Evolutionary conservation across 768 basidiomycete genomes (phyloP).

Genomic region (Panellus pusillus): DNA sequence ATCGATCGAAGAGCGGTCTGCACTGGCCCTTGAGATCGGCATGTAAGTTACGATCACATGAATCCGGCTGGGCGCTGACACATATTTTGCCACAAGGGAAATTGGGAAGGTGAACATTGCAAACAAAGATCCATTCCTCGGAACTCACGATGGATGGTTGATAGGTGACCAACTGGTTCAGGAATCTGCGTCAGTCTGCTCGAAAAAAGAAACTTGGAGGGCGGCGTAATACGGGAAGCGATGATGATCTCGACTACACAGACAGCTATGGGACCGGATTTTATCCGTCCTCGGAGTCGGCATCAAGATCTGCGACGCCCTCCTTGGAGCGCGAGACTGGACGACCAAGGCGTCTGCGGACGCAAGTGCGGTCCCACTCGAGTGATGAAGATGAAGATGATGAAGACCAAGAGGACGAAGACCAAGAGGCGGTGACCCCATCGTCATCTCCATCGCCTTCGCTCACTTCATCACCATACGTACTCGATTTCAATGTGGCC

Average conservation of each 20-base stretch:
- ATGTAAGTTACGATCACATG: conserved; percentile 34
- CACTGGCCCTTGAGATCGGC: conserved; percentile 73
- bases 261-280: conserved; percentile 16
- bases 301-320: conserved; percentile 15
- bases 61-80: not conserved
- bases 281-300: conserved; percentile 14
- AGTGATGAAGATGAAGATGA: conserved; percentile 19
- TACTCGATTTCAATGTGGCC: conserved; percentile 8
- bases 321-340: conserved; percentile 9
- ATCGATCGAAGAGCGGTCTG: conserved; percentile 76
- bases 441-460: conserved; percentile 13
- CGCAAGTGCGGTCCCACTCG: conserved; percentile 1
- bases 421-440: conserved; percentile 21
- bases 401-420: conserved; percentile 15
- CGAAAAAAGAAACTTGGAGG: conserved; percentile 54
- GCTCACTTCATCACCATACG: conserved; percentile 10
- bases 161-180: conserved; percentile 78
- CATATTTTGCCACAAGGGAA: conserved; percentile 41
- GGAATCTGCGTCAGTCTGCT: conserved; percentile 78
- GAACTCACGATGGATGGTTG: too few relatives aligned
- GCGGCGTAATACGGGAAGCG: conserved; percentile 44
- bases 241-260: conserved; percentile 41
- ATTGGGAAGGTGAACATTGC: conserved; percentile 53
- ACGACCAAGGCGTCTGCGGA: conserved; percentile 1
- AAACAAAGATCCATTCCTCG: too few relatives aligned